Evolutionary conservation across 805 yeast genomes (phyloP), one percentile per base, ranked within the genome.

Genomic region (Wickerhamiella spandovensis): DNA sequence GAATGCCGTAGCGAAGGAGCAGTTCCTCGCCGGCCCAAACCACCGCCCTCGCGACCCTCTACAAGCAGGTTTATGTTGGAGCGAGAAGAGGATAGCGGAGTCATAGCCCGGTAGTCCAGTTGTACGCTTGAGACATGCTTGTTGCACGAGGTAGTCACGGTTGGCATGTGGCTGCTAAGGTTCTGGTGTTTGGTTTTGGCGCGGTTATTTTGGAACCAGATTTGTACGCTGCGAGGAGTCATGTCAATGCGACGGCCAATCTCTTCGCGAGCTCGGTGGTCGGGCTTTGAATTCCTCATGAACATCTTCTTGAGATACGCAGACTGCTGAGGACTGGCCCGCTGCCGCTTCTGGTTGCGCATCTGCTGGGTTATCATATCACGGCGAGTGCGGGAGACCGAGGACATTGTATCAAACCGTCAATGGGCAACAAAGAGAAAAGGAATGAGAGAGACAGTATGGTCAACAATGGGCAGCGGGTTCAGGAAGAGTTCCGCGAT

Each of bases 121-220:
- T 48, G 56, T 2, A 56, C 48, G 2, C 57, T 43, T 1, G 55
- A 49, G 15, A 53, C 35, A 15, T 54, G 51, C 5, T 24, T 51
- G 12, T 48, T 43, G 35, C 41, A 35, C 5, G 28, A 8, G 8
- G 53, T 51, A 13, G 53, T 55, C 43, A 42, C 32, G 32, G 46
- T 45, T 38, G 15, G 28, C 15, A n/a, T 43, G 9, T 21, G 48
- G 5, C 22, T 28, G 41, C 42, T 42, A 2, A n/a, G 35, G 39
- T 43, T 54, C 58, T 20, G 48, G 64, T 83, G 83, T 59, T 55
- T 58, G 15, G 49, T 49, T 44, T 62, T 62, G 4, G 65, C 65
- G 53, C 96, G 69, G 58, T 90, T 72, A 61, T 88, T 88, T 63
- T 88, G 97, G 61, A 88, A 88, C 96, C 96, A 88, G 43, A 88